phyloP scores from a whole-genome alignment of 139 green algal genomes.

The Pedinophyceae sp. region DNA sequence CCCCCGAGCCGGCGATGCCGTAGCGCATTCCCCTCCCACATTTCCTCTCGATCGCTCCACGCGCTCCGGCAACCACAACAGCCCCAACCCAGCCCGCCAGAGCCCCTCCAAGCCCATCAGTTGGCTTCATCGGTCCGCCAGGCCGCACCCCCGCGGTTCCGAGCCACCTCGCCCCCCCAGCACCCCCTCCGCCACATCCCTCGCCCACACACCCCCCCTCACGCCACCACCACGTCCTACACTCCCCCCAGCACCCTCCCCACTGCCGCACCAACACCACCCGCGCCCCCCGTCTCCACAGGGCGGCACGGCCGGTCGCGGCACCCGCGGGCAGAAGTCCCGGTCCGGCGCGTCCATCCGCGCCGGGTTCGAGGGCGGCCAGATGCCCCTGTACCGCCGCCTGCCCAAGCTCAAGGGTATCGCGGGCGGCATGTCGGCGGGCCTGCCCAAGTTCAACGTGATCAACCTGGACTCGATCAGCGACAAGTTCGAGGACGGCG shows the following conservation, averaged over 20 bases:
- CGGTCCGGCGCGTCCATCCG: slow-evolving; percentile 58
- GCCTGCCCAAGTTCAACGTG: slow-evolving; percentile 64
- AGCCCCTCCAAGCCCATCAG: background rate
- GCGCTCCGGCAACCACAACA: background rate
- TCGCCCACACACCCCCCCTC: background rate
- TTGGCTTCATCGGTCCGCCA: slow-evolving; percentile 3
- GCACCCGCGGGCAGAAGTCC: slow-evolving; percentile 93
- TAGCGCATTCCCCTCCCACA: background rate
- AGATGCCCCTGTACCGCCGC: slow-evolving; percentile 88
- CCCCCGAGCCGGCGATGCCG: background rate
- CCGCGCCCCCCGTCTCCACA: slow-evolving; percentile 13
- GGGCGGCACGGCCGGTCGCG: slow-evolving; percentile 84
- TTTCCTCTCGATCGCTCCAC: background rate
- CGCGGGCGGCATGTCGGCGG: slow-evolving; percentile 82
- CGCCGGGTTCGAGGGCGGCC: slow-evolving; percentile 92
- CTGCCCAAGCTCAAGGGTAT: slow-evolving; percentile 96
- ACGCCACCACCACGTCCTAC: background rate
- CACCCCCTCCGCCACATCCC: background rate
- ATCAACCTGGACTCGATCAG: slow-evolving; percentile 74
- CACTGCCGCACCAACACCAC: background rate
- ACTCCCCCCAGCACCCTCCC: background rate
- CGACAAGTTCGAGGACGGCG: slow-evolving; percentile 52
- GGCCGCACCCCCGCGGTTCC: too few species aligned
- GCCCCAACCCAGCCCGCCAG: background rate
- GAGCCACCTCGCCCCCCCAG: too few species aligned